These are phyloP conservation scores for Syzygium grande DNA, from an alignment of 345 rosid genomes.

Conservation along the genomic window DNA sequence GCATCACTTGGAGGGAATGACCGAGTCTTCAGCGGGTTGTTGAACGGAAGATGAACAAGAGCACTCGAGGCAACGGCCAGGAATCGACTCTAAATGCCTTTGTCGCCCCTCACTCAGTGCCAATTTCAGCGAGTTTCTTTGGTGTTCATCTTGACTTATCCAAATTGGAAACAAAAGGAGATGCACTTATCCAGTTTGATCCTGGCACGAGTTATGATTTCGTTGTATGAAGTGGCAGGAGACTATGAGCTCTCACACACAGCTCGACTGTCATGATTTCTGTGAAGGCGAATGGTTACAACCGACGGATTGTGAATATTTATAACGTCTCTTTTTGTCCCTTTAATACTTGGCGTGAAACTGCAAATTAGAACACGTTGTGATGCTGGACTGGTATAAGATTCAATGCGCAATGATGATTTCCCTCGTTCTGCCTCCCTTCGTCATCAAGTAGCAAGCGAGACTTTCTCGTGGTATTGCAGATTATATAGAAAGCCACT, in stretches of 20 bases:
- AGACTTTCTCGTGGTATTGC: not conserved
- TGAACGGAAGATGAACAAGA: constrained; percentile 32
- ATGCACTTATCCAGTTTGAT: no score
- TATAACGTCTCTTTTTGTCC: not conserved
- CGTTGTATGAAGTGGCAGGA: not conserved
- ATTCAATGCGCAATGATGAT: not conserved
- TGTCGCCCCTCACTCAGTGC: not conserved
- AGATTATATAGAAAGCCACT: not conserved
- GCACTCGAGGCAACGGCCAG: not conserved
- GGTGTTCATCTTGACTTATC: not conserved
- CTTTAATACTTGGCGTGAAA: not conserved
- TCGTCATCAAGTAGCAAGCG: not conserved
- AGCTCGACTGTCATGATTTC: not conserved
- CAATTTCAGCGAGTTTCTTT: not conserved
- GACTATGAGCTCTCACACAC: not conserved
- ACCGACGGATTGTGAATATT: not conserved
- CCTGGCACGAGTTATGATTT: not conserved
- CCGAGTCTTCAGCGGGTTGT: constrained; percentile 46
- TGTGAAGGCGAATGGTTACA: not conserved
- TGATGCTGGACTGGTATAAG: not conserved
- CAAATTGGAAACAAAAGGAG: not conserved
- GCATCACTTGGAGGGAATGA: constrained; percentile 49
- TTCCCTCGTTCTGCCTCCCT: not conserved
- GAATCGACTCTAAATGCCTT: not conserved
- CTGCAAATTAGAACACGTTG: not conserved